These are phyloP conservation scores for Paraconiothyrium sp. DNA, from an alignment of 2,329 filamentous ascomycete genomes.

Conservation along the genomic window DNA sequence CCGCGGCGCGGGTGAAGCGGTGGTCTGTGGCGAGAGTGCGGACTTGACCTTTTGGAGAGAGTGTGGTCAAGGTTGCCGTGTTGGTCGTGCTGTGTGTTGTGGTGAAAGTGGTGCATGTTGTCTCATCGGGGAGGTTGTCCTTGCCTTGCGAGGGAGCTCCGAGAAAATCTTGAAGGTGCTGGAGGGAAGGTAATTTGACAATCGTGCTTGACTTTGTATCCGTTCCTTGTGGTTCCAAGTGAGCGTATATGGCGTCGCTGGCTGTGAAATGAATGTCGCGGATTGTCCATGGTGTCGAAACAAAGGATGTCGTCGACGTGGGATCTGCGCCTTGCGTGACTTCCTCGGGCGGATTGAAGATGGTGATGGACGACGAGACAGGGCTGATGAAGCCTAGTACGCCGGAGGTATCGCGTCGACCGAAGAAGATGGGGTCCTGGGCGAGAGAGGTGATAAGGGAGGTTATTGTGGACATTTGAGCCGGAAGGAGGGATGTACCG, in stretches of 20 bases:
- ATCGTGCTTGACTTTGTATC: background rate
- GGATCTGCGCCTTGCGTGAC: constrained; percentile 11
- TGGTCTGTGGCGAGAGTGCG: constrained; percentile 35
- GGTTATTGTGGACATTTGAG: constrained; percentile 18
- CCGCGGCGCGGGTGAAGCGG: constrained; percentile 37
- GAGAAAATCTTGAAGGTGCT: constrained; percentile 1
- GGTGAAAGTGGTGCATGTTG: constrained; percentile 15
- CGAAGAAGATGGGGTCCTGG: constrained; percentile 16
- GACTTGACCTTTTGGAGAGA: constrained; percentile 28
- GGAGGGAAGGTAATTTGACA: constrained; percentile 12
- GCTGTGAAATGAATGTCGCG: constrained; percentile 23
- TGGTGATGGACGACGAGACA: constrained; percentile 4
- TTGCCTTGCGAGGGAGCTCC: background rate
- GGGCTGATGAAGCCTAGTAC: constrained; percentile 15
- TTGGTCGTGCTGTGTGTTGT: constrained; percentile 24
- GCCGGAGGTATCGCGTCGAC: constrained; percentile 2
- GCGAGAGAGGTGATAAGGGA: background rate
- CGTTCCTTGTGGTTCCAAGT: background rate
- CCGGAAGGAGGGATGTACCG: constrained; percentile 28
- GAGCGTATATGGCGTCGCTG: constrained; percentile 14
- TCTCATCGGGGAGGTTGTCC: background rate
- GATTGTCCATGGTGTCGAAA: constrained; percentile 4
- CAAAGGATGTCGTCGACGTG: constrained; percentile 9
- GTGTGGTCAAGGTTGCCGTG: constrained; percentile 34
- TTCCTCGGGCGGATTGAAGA: constrained; percentile 26